Evolutionary conservation across 1,284 basidiomycete genomes (phyloP).

Genomic region (Cystobasidium sp.): DNA sequence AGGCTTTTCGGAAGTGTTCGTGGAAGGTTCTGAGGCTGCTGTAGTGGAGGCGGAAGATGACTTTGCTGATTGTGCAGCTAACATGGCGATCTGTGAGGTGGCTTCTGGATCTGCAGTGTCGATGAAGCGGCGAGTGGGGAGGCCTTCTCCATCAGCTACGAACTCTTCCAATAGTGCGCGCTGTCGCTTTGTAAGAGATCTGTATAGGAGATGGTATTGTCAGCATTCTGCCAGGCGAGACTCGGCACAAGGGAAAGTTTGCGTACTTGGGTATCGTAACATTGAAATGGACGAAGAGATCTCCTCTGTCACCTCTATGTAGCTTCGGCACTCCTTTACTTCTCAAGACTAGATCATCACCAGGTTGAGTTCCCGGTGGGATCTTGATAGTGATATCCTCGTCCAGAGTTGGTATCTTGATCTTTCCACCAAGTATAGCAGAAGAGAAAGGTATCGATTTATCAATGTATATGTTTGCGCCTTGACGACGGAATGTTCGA

Average conservation of each 20-base stretch:
- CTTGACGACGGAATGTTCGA: conserved; percentile 87
- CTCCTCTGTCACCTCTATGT: conserved; percentile 64
- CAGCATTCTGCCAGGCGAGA: neutral
- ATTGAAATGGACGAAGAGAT: conserved; percentile 87
- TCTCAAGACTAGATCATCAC: conserved; percentile 94
- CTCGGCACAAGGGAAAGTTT: neutral
- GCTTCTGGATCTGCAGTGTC: conserved; percentile 26
- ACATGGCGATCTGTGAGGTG: neutral
- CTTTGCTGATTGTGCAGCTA: neutral
- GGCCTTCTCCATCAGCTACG: conserved; percentile 43
- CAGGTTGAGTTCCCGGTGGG: conserved; percentile 90
- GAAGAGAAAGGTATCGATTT: conserved; percentile 89
- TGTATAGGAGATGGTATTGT: conserved; percentile 3
- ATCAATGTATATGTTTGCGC: conserved; percentile 87
- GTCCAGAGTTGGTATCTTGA: conserved; percentile 92
- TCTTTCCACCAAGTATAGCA: conserved; percentile 87
- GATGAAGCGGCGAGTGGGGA: conserved; percentile 26
- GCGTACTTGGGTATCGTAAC: conserved; percentile 86
- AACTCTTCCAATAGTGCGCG: conserved; percentile 40
- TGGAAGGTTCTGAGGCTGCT: neutral
- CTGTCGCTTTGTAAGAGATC: conserved; percentile 42
- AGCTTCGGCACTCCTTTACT: conserved; percentile 78
- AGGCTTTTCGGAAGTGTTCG: neutral
- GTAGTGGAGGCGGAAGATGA: neutral
- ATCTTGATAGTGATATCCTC: conserved; percentile 95